Conservation (phyloP, 2,329 filamentous ascomycete species). For the Colletotrichum caudatum region DNA sequence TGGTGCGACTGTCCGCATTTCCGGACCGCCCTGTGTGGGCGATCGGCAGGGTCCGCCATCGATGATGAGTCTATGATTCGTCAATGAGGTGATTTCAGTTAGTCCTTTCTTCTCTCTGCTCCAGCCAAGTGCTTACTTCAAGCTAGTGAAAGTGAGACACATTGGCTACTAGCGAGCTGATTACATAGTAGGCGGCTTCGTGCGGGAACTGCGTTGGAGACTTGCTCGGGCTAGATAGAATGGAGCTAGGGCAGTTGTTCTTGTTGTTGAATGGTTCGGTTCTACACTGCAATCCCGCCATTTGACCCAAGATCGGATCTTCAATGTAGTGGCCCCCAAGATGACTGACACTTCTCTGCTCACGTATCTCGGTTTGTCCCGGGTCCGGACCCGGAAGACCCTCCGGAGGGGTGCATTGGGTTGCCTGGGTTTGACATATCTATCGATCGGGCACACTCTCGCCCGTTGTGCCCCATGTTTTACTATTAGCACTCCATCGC, state of each 20-base stretch:
- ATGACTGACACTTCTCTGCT: too few species aligned
- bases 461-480: not conserved
- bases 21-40: not conserved
- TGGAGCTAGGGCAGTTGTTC: not conserved
- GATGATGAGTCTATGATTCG: constrained; percentile 37
- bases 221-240: too few species aligned
- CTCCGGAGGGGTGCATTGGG: not conserved
- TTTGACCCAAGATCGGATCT: not conserved
- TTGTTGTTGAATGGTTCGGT: not conserved
- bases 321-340: not conserved
- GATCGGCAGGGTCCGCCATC: constrained; percentile 38
- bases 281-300: not conserved
- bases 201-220: not conserved
- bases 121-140: not conserved
- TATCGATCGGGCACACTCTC: not conserved
- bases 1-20: not conserved
- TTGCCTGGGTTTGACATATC: constrained; percentile 1
- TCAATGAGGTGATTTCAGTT: constrained; percentile 22
- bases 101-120: not conserved
- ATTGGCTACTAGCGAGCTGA: not conserved
- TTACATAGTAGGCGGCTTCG: not conserved
- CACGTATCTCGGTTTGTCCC: not conserved
- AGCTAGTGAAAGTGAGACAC: not conserved
- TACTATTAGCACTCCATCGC: constrained; percentile 3
- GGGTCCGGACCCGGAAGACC: not conserved